Evolutionary conservation across 495 filamentous ascomycete species (phyloP), one percentile per base, ranked within the genome.

Genomic region (Aspergillus haitiensis): DNA sequence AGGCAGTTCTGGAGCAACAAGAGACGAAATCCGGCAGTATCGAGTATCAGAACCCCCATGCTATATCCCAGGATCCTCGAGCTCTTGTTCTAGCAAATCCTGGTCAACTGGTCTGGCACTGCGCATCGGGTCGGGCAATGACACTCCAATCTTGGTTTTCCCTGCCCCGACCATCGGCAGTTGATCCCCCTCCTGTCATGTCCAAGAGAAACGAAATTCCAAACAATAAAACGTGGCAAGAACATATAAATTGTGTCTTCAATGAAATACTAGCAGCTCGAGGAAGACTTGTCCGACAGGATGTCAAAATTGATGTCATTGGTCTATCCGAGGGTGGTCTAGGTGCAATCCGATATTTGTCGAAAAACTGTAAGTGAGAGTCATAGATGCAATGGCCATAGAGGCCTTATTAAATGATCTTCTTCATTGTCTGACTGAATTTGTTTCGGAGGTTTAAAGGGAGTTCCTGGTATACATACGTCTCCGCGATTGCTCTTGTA

Each of bases 21-120:
- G 42, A 55, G 10, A 35, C 55, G 0, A 18, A 51, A 5, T 27
- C 42, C 44, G 49, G 53, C 11, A 55, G 64, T 5, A 10, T 18
- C 5, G n/a, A 47, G 9, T 4, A 7, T 9, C 6, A 21, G n/a
- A 40, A 35, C 5, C 7, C 31, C 0, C 48, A 42, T 9, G 63
- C 1, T 27, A 27, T 27, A 27, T 27, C 21, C 21, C 21, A 51
- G 16, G 58, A 42, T n/a, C 64, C 60, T 3, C 71, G 66, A 8
- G 74, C 73, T 9, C 65, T 96, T 54, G 72, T 94, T 7, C 77
- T 93, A 46, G 84, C 87, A 12, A 96, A 94, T 67, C 71, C 83
- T 2, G 90, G 88, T 6, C 84, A 93, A 68, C 66, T 88, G 13
- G 64, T 82, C 58, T 94, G 88, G 87, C 84, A 85, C 69, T 82